Conservation (phyloP, 768 basidiomycete genomes). For the Neoboletus magnificus region DNA sequence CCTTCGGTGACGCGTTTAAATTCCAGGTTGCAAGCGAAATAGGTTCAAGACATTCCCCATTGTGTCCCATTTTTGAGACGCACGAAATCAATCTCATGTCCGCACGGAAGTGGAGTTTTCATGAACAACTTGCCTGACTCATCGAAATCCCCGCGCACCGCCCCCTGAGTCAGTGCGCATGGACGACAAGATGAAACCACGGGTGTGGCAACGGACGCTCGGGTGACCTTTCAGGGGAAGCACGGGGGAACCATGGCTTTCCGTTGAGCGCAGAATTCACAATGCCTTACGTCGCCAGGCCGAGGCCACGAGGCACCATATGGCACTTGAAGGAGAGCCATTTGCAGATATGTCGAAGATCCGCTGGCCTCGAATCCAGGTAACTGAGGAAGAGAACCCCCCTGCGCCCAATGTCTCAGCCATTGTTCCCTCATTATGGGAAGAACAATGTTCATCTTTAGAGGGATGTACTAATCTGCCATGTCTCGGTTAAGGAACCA, state of each 20-base stretch:
- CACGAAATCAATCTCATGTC: slow-evolving; percentile 21
- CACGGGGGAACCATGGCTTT: slow-evolving; percentile 1
- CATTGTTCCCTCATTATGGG: slow-evolving; percentile 33
- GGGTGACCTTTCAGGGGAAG: slow-evolving; percentile 15
- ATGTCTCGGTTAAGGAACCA: slow-evolving; percentile 21
- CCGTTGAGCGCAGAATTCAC: slow-evolving; percentile 11
- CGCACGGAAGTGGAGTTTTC: slow-evolving; percentile 14
- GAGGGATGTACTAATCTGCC: slow-evolving; percentile 18
- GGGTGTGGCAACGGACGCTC: slow-evolving; percentile 17
- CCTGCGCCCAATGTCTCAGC: slow-evolving; percentile 14
- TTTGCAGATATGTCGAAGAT: slow-evolving; percentile 17
- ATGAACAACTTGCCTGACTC: slow-evolving; percentile 16
- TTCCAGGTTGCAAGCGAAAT: slow-evolving; percentile 30
- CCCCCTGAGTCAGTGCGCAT: slow-evolving; percentile 11
- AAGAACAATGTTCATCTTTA: slow-evolving; percentile 28
- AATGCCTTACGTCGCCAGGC: slow-evolving; percentile 7
- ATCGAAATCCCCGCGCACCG: slow-evolving; percentile 11
- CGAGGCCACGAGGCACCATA: slow-evolving; percentile 14
- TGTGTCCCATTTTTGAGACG: slow-evolving; percentile 14
- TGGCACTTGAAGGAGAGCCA: slow-evolving; percentile 14
- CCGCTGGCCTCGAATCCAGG: slow-evolving; percentile 7
- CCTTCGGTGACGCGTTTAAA: slow-evolving; percentile 32
- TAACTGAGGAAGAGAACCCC: slow-evolving; percentile 5
- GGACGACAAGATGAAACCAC: slow-evolving; percentile 18
- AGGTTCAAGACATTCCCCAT: slow-evolving; percentile 20